Evolutionary conservation across 176 grass and related monocot species (phyloP).

Genomic region (Zea luxurians): DNA sequence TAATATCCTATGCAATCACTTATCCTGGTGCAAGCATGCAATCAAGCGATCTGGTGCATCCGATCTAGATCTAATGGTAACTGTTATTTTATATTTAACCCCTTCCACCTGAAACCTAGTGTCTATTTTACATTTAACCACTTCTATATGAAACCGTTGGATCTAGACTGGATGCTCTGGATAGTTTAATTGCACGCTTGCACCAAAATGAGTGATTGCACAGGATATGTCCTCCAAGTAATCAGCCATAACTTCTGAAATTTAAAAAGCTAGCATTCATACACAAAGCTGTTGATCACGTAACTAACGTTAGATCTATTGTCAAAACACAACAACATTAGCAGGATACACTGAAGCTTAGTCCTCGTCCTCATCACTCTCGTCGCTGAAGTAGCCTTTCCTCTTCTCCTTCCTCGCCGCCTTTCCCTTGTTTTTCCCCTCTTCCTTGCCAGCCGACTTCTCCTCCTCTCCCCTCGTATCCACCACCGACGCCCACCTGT

Average conservation of each 20-base stretch:
- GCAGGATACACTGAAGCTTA: constrained; percentile 39
- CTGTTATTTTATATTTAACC: too few relatives aligned
- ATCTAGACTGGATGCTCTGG: too few relatives aligned
- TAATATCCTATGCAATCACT: too few relatives aligned
- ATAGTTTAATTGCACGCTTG: too few relatives aligned
- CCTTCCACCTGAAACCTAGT: too few relatives aligned
- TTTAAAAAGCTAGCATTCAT: constrained; percentile 35
- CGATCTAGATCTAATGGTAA: too few relatives aligned
- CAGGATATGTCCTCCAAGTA: too few relatives aligned
- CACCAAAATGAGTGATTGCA: too few relatives aligned
- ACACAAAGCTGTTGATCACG: constrained; percentile 1
- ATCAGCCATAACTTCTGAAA: constrained; percentile 30
- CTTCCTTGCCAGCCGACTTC: constrained; percentile 45
- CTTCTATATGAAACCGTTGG: too few relatives aligned
- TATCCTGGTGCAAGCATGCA: too few relatives aligned
- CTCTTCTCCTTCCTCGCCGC: constrained; percentile 71
- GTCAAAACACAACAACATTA: constrained; percentile 8
- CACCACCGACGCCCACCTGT: constrained; percentile 61
- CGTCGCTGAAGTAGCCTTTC: constrained; percentile 94
- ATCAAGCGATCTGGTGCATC: too few relatives aligned
- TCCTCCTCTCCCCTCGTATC: constrained; percentile 50
- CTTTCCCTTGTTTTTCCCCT: constrained; percentile 28
- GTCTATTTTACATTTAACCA: too few relatives aligned
- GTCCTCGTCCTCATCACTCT: constrained; percentile 83
- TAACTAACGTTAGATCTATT: constrained; percentile 2